These are phyloP conservation scores for Lentinula detonsa DNA, from an alignment of 768 basidiomycete species.

Conservation along the genomic window DNA sequence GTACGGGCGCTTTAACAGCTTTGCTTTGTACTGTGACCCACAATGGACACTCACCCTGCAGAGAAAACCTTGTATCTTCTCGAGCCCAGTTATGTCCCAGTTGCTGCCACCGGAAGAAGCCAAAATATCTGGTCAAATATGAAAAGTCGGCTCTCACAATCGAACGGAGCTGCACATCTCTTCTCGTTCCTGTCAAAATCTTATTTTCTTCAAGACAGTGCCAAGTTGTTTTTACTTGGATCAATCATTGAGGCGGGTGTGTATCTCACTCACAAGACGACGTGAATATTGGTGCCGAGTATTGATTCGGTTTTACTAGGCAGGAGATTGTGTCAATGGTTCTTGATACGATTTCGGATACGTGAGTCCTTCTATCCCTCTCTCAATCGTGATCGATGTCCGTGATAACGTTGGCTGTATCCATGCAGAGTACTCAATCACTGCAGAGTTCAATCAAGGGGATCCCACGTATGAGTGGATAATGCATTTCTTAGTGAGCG, in stretches of 20 bases:
- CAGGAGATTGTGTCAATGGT: slow-evolving; percentile 32
- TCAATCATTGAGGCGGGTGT: slow-evolving; percentile 24
- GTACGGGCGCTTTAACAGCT: too few relatives aligned
- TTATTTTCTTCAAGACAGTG: neutral
- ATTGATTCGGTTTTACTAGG: slow-evolving; percentile 11
- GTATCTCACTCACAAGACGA: neutral
- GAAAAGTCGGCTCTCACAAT: neutral
- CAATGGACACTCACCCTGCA: too few relatives aligned
- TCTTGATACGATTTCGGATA: slow-evolving; percentile 29
- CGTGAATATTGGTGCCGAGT: neutral
- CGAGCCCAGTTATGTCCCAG: too few relatives aligned
- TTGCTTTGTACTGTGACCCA: too few relatives aligned
- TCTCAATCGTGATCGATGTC: neutral
- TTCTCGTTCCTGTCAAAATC: slow-evolving; percentile 3
- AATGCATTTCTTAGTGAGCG: slow-evolving; percentile 32
- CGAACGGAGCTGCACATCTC: slow-evolving; percentile 1
- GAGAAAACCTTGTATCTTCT: too few relatives aligned
- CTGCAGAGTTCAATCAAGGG: slow-evolving; percentile 39
- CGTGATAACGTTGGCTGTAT: neutral
- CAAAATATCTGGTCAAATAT: neutral
- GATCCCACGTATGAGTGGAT: slow-evolving; percentile 49
- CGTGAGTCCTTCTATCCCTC: slow-evolving; percentile 20
- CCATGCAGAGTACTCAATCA: slow-evolving; percentile 33
- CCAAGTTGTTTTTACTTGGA: slow-evolving; percentile 21
- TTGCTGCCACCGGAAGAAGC: too few relatives aligned